Percentiles rank a stretch among this genome's conserved stretches.
phyloP scores from a whole-genome alignment of 192 early-diverging fungal species.

The Lunasporangiospora selenospora region DNA sequence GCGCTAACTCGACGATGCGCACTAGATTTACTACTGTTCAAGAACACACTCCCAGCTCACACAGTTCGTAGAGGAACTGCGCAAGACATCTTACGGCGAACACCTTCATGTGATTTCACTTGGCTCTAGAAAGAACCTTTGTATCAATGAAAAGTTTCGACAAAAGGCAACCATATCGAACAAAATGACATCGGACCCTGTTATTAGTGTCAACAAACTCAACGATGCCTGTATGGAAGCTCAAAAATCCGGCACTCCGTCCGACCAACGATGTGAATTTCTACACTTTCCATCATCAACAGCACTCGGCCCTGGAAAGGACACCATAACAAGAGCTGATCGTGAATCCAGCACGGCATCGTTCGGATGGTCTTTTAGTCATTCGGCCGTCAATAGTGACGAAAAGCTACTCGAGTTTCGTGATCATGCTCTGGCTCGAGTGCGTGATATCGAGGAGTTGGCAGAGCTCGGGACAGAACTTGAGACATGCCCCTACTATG shows the following conservation, averaged over 20 bases:
- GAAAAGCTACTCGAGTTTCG: constrained; percentile 63
- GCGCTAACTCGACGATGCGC: neutral
- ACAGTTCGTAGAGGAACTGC: constrained; percentile 87
- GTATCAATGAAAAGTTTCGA: constrained; percentile 70
- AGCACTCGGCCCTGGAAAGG: no score
- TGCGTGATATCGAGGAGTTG: constrained; percentile 90
- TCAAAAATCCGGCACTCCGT: constrained; percentile 63
- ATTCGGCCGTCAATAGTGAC: constrained; percentile 36
- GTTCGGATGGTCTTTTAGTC: no score
- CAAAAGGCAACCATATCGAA: constrained; percentile 6
- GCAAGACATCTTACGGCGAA: constrained; percentile 76
- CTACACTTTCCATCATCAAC: constrained; percentile 7
- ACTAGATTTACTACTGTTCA: constrained; percentile 70
- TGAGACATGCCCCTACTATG: constrained; percentile 86
- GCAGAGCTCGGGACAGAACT: constrained; percentile 64
- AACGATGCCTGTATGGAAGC: constrained; percentile 84
- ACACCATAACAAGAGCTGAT: no score
- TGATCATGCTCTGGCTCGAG: constrained; percentile 51
- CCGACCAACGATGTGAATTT: constrained; percentile 26
- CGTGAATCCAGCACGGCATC: no score
- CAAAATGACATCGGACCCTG: constrained; percentile 6
- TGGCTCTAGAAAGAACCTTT: constrained; percentile 84
- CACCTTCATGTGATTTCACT: constrained; percentile 69
- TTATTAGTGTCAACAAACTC: constrained; percentile 58
- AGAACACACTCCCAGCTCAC: constrained; percentile 92